Evolutionary conservation across 2,329 filamentous ascomycete genomes (phyloP).

Genomic region (Hypoxylon sp.): DNA sequence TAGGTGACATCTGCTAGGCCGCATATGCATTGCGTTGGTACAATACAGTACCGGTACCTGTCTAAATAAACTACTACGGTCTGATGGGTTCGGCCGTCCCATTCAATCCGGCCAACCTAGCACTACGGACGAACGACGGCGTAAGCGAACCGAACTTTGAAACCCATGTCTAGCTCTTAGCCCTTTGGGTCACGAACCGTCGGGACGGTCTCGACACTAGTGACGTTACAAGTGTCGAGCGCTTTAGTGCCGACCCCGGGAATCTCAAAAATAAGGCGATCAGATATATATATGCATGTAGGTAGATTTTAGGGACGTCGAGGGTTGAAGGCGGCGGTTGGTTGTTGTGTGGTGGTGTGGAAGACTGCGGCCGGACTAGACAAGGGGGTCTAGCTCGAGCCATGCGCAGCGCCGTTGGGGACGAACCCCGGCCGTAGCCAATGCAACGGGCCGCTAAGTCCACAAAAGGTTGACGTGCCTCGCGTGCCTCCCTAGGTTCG

Average conservation of each 20-base stretch:
- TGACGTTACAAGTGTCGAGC: constrained; percentile 41
- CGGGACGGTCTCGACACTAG: constrained; percentile 35
- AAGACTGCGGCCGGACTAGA: constrained; percentile 51
- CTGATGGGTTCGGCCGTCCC: not conserved
- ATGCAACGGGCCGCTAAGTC: constrained; percentile 36
- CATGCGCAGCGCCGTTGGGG: constrained; percentile 24
- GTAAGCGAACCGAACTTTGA: constrained; percentile 37
- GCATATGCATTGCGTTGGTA: constrained; percentile 16
- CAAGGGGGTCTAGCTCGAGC: constrained; percentile 47
- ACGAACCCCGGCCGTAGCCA: constrained; percentile 18
- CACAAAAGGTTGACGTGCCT: constrained; percentile 24
- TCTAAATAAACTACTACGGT: not conserved
- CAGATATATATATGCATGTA: constrained; percentile 8
- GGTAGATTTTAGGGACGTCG: constrained; percentile 14
- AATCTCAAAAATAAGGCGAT: constrained; percentile 15
- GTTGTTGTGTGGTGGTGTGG: constrained; percentile 45
- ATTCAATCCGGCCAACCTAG: constrained; percentile 26
- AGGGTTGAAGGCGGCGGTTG: constrained; percentile 5
- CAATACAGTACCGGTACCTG: constrained; percentile 15
- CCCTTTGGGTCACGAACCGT: not conserved
- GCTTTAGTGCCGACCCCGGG: constrained; percentile 25
- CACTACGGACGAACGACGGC: constrained; percentile 27
- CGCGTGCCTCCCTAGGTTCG: constrained; percentile 15
- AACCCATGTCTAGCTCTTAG: constrained; percentile 25
- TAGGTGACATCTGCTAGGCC: constrained; percentile 9